Base-by-base conservation (phyloP, 106 monocot species). In the Triglochin maritima region DNA sequence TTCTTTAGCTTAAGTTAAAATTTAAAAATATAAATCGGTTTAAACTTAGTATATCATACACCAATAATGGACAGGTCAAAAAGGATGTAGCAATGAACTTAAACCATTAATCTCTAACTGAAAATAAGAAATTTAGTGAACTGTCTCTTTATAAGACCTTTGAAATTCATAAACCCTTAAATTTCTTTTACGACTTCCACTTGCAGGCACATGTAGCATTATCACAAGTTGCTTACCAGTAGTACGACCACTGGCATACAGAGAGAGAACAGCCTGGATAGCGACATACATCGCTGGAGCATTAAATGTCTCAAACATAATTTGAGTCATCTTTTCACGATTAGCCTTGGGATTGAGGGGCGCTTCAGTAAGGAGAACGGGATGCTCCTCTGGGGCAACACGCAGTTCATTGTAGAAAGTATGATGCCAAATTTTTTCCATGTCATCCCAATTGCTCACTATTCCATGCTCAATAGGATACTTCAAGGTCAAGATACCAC, bases 271-370 rank as follows among this genome's bases (percentile, higher is more conserved):
- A 67, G 74, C 74, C 67, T 75, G 74, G 50, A 75, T 75, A n/a
- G 74, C 74, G 43, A 75, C 74, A 50, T 75, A 75, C 74, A 75
- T 75, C 59, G 74, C 74, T 12, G 74, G 74, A 2, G 74, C 47
- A 49, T 75, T 75, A 47, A 75, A 75, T 9, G 74, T 75, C 59
- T 75, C 74, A 51, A 75, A 75, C 74, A 75, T 75, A 59, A 75
- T 75, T 52, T 75, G 74, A 44, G 74, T 75, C 74, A 75, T 75
- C 74, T 75, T 75, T 50, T 75, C 74, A 67, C 74, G 74, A 60
- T 75, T 75, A 51, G 74, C 74, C 46, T 75, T 75, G 59, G 74
- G 74, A 17, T 75, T 75, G 15, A 75, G 67, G 17, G 74, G 74
- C 7, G 74, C 74, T 43, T 75, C 74, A 0, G 74, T 75, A 43